phyloP scores from a whole-genome alignment of 2,329 filamentous ascomycete genomes.

The Aspergillus udagawae region DNA sequence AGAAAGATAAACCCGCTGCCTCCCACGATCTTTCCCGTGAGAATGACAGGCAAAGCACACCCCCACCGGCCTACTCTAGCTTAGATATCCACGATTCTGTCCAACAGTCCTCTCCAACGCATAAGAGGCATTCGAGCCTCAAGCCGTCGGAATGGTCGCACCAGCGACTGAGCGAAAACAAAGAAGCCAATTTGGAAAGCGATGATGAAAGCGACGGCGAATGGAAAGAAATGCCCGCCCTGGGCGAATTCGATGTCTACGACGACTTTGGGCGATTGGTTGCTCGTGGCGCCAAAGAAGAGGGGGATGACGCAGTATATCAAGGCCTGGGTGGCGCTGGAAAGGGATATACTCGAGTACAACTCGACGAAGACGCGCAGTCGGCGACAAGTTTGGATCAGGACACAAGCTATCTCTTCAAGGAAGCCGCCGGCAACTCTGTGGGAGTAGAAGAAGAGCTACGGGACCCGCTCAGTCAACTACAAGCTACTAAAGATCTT shows the following conservation, averaged over 20 bases:
- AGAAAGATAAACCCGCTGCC: not conserved
- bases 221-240: conserved; percentile 94
- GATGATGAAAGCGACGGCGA: conserved; percentile 61
- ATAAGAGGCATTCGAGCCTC: conserved; percentile 22
- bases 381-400: conserved; percentile 96
- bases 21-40: not conserved
- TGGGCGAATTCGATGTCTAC: conserved; percentile 90
- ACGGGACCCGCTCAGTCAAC: conserved; percentile 79
- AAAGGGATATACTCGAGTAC: conserved; percentile 92
- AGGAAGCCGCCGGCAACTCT: conserved; percentile 62
- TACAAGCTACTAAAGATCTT: conserved; percentile 93
- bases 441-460: conserved; percentile 67
- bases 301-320: conserved; percentile 69
- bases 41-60: conserved; percentile 8
- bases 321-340: conserved; percentile 79
- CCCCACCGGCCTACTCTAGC: conserved; percentile 13
- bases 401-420: conserved; percentile 94
- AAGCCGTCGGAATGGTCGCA: conserved; percentile 83
- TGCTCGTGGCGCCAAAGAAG: conserved; percentile 70
- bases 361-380: conserved; percentile 89
- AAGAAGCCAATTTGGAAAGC: conserved; percentile 32
- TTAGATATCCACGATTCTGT: conserved; percentile 4
- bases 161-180: conserved; percentile 63
- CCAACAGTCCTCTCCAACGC: conserved; percentile 12
- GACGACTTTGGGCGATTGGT: conserved; percentile 88